Percentiles rank a stretch among this genome's conserved stretches.
Conservation (phyloP, 2,329 filamentous ascomycete species). For the Sporothrix dimorphospora region DNA sequence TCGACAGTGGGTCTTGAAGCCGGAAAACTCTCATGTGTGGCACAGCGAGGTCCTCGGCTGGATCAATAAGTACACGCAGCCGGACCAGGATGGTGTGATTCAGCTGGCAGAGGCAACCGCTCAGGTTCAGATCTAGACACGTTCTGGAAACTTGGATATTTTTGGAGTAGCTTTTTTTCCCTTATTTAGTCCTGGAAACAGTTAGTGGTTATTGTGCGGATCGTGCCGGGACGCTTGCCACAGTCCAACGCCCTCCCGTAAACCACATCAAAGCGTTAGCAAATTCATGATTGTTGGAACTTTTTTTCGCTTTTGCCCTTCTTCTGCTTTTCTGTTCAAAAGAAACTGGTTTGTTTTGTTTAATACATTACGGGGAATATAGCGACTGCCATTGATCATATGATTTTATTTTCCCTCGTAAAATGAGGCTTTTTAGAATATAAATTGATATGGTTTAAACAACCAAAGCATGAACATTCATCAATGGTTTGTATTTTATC, state of each 20-base stretch:
- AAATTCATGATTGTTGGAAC: neutral
- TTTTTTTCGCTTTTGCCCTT: too few relatives aligned
- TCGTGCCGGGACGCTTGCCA: neutral
- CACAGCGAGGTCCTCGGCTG: constrained; percentile 82
- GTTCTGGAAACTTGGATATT: neutral
- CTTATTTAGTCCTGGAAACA: neutral
- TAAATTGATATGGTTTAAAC: too few relatives aligned
- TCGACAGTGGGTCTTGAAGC: constrained; percentile 77
- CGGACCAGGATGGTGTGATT: constrained; percentile 36
- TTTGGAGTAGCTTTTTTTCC: neutral
- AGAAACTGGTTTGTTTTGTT: too few relatives aligned
- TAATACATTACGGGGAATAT: too few relatives aligned
- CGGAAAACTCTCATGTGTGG: constrained; percentile 90
- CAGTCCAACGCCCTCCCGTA: neutral
- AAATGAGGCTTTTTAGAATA: too few relatives aligned
- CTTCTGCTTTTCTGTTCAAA: neutral
- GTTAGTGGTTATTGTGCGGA: neutral
- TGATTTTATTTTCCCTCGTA: too few relatives aligned
- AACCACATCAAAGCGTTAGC: neutral
- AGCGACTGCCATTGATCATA: too few relatives aligned
- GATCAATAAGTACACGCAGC: constrained; percentile 65
- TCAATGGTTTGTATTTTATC: too few relatives aligned
- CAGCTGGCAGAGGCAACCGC: neutral
- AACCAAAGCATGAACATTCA: too few relatives aligned
- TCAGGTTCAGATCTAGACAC: neutral